Evolutionary conservation across 2,329 filamentous ascomycete genomes (phyloP).

Genomic region (Neoarthrinium moseri): DNA sequence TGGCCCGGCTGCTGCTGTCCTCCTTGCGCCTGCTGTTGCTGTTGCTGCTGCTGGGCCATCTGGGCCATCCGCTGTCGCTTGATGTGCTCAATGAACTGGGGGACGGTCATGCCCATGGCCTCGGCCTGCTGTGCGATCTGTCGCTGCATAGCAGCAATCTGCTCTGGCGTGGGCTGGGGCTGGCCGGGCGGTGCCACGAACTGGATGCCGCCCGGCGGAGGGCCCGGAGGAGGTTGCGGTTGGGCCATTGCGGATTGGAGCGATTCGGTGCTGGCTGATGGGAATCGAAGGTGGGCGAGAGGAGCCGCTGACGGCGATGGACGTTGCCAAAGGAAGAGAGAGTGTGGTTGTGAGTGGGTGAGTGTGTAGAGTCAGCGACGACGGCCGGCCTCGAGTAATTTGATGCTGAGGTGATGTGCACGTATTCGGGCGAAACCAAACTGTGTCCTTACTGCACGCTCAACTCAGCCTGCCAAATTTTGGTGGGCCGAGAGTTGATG

Average conservation of each 20-base stretch:
- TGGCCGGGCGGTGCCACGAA: conserved; percentile 29
- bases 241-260: conserved; percentile 1
- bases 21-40: conserved; percentile 24
- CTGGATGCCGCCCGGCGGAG: conserved; percentile 23
- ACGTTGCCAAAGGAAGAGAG: no score
- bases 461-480: no score
- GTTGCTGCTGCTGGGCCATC: conserved; percentile 38
- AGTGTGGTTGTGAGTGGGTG: no score
- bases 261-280: no score
- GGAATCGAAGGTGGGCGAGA: no score
- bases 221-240: neutral
- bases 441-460: conserved; percentile 5
- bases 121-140: conserved; percentile 80
- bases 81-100: conserved; percentile 75
- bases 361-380: no score
- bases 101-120: conserved; percentile 80
- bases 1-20: conserved; percentile 30
- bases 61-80: conserved; percentile 56
- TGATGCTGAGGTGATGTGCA: no score
- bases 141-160: conserved; percentile 80
- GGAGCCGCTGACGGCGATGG: no score
- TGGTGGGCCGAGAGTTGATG: no score
- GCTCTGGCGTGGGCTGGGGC: conserved; percentile 71
- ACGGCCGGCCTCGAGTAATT: no score
- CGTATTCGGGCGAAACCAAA: no score